Evolutionary conservation across 495 filamentous ascomycete species (phyloP), one percentile per base, ranked within the genome.

Genomic region (Penicillium lividum): DNA sequence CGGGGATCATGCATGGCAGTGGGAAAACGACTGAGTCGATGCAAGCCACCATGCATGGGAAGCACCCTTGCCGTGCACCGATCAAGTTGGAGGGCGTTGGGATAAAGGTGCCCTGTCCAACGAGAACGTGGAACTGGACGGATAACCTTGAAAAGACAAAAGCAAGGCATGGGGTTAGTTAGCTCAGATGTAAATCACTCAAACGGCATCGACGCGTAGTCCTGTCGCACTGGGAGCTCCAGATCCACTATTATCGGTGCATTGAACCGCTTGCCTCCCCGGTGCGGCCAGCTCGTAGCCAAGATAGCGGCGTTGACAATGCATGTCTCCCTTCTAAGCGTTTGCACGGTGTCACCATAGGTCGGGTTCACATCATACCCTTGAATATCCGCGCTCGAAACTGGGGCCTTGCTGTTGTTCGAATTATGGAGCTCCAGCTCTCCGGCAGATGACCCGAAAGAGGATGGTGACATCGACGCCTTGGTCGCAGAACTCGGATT

Each of bases 211-310:
- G 53, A 25, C 38, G 30, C 10, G n/a, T 48, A 18, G 44, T 22
- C 33, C 29, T 50, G 44, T 31, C 31, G 80, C n/a, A 87, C 76
- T 9, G 86, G 87, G 40, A 93, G 75, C 58, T 91, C 85, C 31
- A 93, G 70, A 67, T 95, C 88, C 27, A 93, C 85, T 7, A 93
- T 84, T 54, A 93, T 87, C 7, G 90, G 86, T 62, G 89, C 87
- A 72, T 90, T 85, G 70, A 89, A 84, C 53, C 64, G 76, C 65
- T 86, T 88, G 31, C 76, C 77, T 15, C 77, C 80, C 1, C 62
- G 66, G 59, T 88, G 85, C 43, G 87, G 86, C 76, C 84, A 89
- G 63, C 80, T 87, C 3, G 76, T 84, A 9, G 84, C 81, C 77
- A 88, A 78, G 59, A 92, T 86, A 16, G 89, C 84, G 33, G 88